Evolutionary conservation across 2,329 filamentous ascomycete genomes (phyloP).

Genomic region (Fusarium ramigenum): DNA sequence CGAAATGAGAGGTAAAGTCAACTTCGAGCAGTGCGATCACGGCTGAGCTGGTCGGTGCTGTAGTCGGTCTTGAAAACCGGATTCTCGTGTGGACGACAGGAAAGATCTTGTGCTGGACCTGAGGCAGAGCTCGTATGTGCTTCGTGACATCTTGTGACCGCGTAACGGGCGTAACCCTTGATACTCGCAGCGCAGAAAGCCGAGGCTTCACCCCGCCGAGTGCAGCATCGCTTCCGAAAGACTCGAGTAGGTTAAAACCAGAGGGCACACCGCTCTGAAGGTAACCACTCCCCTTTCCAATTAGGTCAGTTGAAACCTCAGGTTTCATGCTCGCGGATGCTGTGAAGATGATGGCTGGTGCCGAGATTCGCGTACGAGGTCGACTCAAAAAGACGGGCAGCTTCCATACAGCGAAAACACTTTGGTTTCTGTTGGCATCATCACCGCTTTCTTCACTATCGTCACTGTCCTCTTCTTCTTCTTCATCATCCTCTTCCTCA

Average conservation of each 20-base stretch:
- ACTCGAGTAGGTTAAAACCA: slow-evolving; percentile 79
- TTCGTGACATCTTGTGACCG: slow-evolving; percentile 68
- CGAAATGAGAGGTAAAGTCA: slow-evolving; percentile 76
- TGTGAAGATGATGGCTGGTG: slow-evolving; percentile 72
- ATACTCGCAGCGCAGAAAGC: slow-evolving; percentile 78
- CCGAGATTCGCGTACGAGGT: slow-evolving; percentile 71
- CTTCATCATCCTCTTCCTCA: slow-evolving; percentile 19
- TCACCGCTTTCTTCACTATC: slow-evolving; percentile 41
- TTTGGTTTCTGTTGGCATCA: slow-evolving; percentile 41
- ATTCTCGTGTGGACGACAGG: slow-evolving; percentile 78
- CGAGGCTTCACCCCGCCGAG: slow-evolving; percentile 70
- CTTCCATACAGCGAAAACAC: slow-evolving; percentile 69
- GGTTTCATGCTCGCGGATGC: slow-evolving; percentile 70
- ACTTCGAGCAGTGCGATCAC: slow-evolving; percentile 77
- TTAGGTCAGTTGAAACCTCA: slow-evolving; percentile 45
- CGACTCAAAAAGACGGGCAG: slow-evolving; percentile 65
- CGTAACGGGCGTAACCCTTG: slow-evolving; percentile 75
- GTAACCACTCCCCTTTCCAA: slow-evolving; percentile 63
- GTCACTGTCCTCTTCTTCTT: slow-evolving; percentile 45
- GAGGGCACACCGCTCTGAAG: slow-evolving; percentile 74
- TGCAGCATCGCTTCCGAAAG: slow-evolving; percentile 73
- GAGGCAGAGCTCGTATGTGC: slow-evolving; percentile 71
- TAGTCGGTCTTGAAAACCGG: slow-evolving; percentile 73
- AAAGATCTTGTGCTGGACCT: slow-evolving; percentile 69
- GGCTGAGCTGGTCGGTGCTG: slow-evolving; percentile 65